Conservation (phyloP, 2,329 filamentous ascomycete species). For the Zasmidium citrigriseum region DNA sequence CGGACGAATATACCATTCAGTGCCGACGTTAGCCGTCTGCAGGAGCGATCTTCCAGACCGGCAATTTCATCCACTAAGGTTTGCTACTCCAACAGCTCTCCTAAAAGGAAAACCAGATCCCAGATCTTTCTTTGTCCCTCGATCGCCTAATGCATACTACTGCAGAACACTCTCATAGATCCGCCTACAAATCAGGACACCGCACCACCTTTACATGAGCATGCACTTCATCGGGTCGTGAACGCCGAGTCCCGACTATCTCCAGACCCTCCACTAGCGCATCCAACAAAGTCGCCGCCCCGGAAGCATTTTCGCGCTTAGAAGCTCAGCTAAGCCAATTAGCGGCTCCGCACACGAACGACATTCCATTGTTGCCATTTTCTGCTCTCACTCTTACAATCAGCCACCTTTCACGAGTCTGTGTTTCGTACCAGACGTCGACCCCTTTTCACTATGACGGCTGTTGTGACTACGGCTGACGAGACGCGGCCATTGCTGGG, state of each 20-base stretch:
- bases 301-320: neutral
- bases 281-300: neutral
- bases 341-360: slow-evolving; percentile 2
- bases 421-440: neutral
- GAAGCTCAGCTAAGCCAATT: neutral
- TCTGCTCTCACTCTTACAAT: neutral
- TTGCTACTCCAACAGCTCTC: no score
- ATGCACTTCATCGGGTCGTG: neutral
- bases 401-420: neutral
- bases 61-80: no score
- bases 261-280: neutral
- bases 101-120: no score
- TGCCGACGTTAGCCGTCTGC: no score
- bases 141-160: no score
- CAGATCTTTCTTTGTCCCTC: no score
- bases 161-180: no score
- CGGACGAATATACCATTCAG: no score
- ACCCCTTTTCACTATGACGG: neutral
- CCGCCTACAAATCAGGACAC: no score
- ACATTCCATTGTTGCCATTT: slow-evolving; percentile 1
- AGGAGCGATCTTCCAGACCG: no score
- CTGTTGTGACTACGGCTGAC: slow-evolving; percentile 1
- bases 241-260: neutral
- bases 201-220: neutral
- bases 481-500: slow-evolving; percentile 21